A percentile compares a stretch with the other conserved stretches of the same genome.
phyloP scores from a whole-genome alignment of 306 rosid species.

The Quillaja saponaria region DNA sequence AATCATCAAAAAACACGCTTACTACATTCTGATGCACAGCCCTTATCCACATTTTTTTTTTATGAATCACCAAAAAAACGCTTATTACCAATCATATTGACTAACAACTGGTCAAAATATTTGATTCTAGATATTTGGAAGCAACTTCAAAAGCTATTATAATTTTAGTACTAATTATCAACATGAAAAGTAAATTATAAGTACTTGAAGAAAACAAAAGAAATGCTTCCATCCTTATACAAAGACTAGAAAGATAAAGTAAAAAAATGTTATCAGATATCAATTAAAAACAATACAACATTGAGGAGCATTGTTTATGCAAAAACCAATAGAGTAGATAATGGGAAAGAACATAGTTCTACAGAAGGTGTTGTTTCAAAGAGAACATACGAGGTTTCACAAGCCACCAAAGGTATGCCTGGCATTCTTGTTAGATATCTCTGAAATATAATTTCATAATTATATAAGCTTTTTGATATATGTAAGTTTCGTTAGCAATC shows the following conservation, averaged over 20 bases:
- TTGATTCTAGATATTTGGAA: background rate
- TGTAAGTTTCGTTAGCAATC: constrained; percentile 18
- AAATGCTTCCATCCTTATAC: background rate
- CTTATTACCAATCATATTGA: background rate
- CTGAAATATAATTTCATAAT: constrained; percentile 25
- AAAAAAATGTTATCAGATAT: background rate
- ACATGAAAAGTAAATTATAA: no score
- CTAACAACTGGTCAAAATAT: background rate
- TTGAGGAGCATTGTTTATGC: background rate
- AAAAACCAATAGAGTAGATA: background rate
- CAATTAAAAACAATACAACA: background rate
- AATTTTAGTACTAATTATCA: background rate
- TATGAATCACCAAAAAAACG: constrained; percentile 5
- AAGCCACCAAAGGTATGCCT: constrained; percentile 39
- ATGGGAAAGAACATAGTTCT: background rate
- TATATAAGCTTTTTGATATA: constrained; percentile 11
- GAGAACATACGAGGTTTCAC: constrained; percentile 48
- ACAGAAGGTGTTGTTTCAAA: constrained; percentile 14
- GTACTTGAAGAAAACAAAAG: background rate
- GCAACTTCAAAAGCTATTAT: constrained; percentile 3
- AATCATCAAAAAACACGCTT: no score
- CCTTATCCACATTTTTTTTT: background rate
- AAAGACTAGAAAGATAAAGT: background rate
- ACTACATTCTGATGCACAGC: background rate
- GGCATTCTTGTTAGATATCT: constrained; percentile 40